Percentiles rank a stretch among this genome's conserved stretches.
phyloP scores from a whole-genome alignment of 345 rosid genomes.

The Eucalyptus melliodora region DNA sequence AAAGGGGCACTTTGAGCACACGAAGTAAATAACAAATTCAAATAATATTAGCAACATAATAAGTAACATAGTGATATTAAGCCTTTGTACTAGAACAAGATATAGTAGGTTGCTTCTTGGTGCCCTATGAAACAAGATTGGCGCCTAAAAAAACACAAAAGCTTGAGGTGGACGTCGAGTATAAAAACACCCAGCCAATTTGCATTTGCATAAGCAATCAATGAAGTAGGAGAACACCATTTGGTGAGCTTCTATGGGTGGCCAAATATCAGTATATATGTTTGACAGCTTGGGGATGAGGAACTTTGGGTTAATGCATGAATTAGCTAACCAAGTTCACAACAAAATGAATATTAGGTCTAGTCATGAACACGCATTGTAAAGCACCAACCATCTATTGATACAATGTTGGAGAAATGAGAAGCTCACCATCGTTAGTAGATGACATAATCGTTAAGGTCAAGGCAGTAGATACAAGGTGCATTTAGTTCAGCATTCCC shows the following conservation, averaged over 20 bases:
- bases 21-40: not conserved
- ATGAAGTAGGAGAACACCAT: no score
- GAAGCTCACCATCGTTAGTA: not conserved
- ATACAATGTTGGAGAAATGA: not conserved
- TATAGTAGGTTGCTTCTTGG: not conserved
- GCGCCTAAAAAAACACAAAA: not conserved
- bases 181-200: not conserved
- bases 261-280: not conserved
- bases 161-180: not conserved
- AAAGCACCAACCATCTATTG: not conserved
- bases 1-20: not conserved
- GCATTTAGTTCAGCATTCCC: no score
- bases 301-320: not conserved
- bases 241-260: not conserved
- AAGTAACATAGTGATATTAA: rapidly evolving
- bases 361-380: not conserved
- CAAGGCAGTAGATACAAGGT: not conserved
- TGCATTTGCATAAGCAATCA: no score
- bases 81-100: not conserved
- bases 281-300: not conserved
- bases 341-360: not conserved
- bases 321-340: not conserved
- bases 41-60: not conserved
- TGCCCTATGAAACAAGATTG: not conserved
- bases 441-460: not conserved